Percentiles rank a stretch among this genome's conserved stretches.
These are phyloP conservation scores for Coprinopsis sp. DNA, from an alignment of 768 basidiomycete genomes.

Conservation along the genomic window DNA sequence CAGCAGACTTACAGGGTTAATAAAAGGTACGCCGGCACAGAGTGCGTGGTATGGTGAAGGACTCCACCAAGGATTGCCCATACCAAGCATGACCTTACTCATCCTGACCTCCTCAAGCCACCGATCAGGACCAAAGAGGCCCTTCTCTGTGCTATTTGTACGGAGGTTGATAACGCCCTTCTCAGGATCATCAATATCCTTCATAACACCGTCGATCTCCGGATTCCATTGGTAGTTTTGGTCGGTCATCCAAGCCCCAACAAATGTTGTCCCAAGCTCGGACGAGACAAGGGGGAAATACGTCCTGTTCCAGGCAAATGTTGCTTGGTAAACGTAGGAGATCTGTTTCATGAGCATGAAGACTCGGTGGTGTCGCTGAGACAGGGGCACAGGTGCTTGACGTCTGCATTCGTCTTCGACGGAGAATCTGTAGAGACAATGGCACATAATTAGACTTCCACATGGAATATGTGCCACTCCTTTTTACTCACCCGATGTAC, in stretches of 20 bases:
- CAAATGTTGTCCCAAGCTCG: constrained; percentile 18
- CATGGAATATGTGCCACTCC: too few species aligned
- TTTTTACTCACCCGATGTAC: too few species aligned
- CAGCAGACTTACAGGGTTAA: not conserved
- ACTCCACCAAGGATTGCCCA: constrained; percentile 24
- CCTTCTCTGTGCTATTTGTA: too few species aligned
- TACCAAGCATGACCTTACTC: constrained; percentile 27
- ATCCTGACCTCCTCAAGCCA: constrained; percentile 21
- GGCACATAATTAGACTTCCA: too few species aligned
- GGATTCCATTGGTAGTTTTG: constrained; percentile 21
- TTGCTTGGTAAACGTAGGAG: constrained; percentile 22
- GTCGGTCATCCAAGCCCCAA: constrained; percentile 21
- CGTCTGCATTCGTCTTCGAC: constrained; percentile 24
- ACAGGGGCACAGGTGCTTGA: constrained; percentile 20
- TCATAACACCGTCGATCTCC: constrained; percentile 15
- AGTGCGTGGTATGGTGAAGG: constrained; percentile 30
- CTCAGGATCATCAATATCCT: constrained; percentile 19
- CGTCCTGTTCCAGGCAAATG: constrained; percentile 23
- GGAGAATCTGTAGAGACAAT: constrained; percentile 27
- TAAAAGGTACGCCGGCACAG: constrained; percentile 32
- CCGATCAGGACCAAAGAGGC: not conserved
- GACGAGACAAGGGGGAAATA: constrained; percentile 18
- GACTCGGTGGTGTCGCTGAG: constrained; percentile 21
- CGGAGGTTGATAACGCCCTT: too few species aligned
- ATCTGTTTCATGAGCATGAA: constrained; percentile 28